phyloP scores from a whole-genome alignment of 2,329 filamentous ascomycete genomes.

The Penicillium sp. region DNA sequence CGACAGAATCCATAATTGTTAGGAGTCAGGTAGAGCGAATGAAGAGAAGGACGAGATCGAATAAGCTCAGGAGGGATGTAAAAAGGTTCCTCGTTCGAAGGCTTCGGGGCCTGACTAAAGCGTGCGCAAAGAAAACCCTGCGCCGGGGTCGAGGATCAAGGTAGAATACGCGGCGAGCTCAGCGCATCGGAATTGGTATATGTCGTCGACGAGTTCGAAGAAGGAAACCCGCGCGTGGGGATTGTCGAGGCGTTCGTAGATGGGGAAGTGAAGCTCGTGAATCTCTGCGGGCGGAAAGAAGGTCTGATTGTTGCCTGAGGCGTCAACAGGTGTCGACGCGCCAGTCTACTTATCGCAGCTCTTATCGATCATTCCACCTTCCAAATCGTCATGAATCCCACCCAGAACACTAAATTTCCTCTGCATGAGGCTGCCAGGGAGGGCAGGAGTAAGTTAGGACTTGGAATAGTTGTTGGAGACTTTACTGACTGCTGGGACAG shows the following conservation, averaged over 20 bases:
- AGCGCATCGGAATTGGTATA: not conserved
- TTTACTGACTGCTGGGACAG: slow-evolving; percentile 48
- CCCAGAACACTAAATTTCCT: slow-evolving; percentile 66
- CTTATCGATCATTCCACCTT: slow-evolving; percentile 21
- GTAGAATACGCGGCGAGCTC: not conserved
- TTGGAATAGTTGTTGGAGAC: slow-evolving; percentile 2
- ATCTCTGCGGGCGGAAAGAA: slow-evolving; percentile 13
- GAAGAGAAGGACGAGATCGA: not conserved
- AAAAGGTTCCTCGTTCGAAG: not conserved
- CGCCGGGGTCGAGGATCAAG: slow-evolving; percentile 2
- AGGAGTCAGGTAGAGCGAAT: not conserved
- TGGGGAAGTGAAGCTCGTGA: slow-evolving; percentile 7
- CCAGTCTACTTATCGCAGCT: slow-evolving; percentile 23
- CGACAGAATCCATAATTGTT: slow-evolving; percentile 32
- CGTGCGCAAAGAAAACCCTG: slow-evolving; percentile 20
- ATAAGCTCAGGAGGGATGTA: not conserved
- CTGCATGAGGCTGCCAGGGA: slow-evolving; percentile 86
- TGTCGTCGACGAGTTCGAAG: not conserved
- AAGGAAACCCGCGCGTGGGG: not conserved
- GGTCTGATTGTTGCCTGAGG: slow-evolving; percentile 21
- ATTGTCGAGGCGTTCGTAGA: slow-evolving; percentile 1
- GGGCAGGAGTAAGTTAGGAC: slow-evolving; percentile 66
- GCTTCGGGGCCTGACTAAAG: slow-evolving; percentile 6
- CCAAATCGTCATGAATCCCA: slow-evolving; percentile 38
- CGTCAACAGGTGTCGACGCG: slow-evolving; percentile 15